These are phyloP conservation scores for Penicillium sp. DNA, from an alignment of 2,329 filamentous ascomycete genomes.

Conservation along the genomic window DNA sequence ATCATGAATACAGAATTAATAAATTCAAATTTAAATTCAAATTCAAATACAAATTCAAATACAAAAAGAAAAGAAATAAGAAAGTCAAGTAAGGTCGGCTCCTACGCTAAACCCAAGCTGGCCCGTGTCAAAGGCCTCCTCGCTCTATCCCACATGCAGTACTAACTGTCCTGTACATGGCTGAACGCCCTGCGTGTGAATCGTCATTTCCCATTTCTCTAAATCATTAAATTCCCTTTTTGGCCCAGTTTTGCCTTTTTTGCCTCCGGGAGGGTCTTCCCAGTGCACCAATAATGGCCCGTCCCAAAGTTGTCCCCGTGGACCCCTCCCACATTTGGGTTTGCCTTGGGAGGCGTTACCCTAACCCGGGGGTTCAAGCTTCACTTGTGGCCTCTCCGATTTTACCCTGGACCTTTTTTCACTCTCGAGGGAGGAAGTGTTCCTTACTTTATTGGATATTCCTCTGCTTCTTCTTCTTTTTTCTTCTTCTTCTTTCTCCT, in stretches of 20 bases:
- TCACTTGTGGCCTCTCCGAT: conserved; percentile 7
- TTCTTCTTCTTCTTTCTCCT: not conserved
- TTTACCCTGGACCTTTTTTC: too few species aligned
- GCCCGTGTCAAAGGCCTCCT: conserved; percentile 22
- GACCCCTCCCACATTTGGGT: conserved; percentile 22
- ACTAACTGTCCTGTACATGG: conserved; percentile 12
- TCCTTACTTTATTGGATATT: too few species aligned
- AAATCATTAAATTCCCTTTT: conserved; percentile 3
- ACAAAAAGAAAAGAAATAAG: not conserved
- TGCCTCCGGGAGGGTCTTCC: conserved; percentile 12
- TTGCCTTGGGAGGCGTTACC: conserved; percentile 14
- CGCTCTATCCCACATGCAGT: conserved; percentile 5
- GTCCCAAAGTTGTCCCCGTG: conserved; percentile 15
- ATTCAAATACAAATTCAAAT: not conserved
- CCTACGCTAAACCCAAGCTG: conserved; percentile 25
- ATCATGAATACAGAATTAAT: too few species aligned
- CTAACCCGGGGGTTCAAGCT: conserved; percentile 16
- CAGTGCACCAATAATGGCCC: conserved; percentile 10
- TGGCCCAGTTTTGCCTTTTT: conserved; percentile 5
- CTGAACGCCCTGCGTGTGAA: conserved; percentile 17
- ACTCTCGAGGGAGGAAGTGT: too few species aligned
- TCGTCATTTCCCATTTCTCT: conserved; percentile 15
- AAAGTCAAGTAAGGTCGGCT: conserved; percentile 26
- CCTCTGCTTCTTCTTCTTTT: not conserved
- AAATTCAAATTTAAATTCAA: too few species aligned